These are phyloP conservation scores for Aspergillus carbonarius DNA, from an alignment of 2,329 filamentous ascomycete genomes.

Conservation along the genomic window DNA sequence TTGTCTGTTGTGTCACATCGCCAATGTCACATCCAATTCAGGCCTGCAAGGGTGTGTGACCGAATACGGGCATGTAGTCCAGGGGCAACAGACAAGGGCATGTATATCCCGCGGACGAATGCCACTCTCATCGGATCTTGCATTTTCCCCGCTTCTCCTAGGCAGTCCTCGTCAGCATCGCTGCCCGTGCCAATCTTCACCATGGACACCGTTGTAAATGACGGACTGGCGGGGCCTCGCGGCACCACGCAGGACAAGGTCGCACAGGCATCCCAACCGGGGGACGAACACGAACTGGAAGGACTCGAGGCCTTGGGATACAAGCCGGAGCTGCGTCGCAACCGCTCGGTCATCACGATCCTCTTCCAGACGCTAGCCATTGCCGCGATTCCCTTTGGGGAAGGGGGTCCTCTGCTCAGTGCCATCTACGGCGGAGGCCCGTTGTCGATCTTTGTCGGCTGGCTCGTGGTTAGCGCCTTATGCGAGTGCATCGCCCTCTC, in stretches of 20 bases:
- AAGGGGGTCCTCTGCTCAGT: slow-evolving; percentile 40
- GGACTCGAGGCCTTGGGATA: slow-evolving; percentile 54
- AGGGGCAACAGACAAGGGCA: background rate
- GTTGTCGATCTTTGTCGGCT: slow-evolving; percentile 58
- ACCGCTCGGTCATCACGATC: slow-evolving; percentile 60
- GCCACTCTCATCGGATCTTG: background rate
- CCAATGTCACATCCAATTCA: background rate
- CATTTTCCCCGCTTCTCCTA: background rate
- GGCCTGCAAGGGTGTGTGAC: slow-evolving; percentile 3
- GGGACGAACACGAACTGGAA: slow-evolving; percentile 25
- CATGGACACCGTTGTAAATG: background rate
- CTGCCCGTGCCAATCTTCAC: background rate
- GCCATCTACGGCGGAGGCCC: slow-evolving; percentile 47
- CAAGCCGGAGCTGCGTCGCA: slow-evolving; percentile 57
- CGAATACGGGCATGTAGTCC: background rate
- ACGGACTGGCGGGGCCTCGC: background rate
- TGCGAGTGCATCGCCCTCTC: slow-evolving; percentile 55
- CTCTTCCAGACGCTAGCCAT: slow-evolving; percentile 63
- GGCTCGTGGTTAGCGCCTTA: slow-evolving; percentile 55
- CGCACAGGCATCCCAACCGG: slow-evolving; percentile 15
- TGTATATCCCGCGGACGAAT: background rate
- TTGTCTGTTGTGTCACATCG: background rate
- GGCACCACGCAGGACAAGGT: background rate
- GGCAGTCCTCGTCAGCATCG: background rate
- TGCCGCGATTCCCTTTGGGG: slow-evolving; percentile 59